Conservation (phyloP, 1,284 basidiomycete genomes). For the Cronartium ribicola region DNA sequence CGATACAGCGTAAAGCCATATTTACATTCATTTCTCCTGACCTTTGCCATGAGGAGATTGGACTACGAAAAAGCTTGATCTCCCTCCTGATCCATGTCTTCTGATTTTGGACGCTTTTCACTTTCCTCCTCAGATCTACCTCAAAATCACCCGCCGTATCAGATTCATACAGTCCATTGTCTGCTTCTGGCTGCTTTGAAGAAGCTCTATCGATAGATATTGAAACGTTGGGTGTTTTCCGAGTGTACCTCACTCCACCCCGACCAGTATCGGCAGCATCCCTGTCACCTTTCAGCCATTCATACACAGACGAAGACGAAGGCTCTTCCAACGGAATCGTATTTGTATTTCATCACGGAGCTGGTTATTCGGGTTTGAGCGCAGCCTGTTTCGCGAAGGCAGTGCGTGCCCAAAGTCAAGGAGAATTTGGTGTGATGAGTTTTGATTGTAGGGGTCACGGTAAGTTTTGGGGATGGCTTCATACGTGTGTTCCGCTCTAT, state of each 20-base stretch:
- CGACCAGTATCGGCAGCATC: neutral
- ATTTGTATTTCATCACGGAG: constrained; percentile 89
- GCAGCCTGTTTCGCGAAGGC: constrained; percentile 84
- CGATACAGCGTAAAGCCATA: neutral
- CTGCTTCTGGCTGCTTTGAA: constrained; percentile 48
- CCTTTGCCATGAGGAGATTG: neutral
- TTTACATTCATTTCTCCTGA: neutral
- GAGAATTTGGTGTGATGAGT: constrained; percentile 75
- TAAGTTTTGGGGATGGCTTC: constrained; percentile 48
- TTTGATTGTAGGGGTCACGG: constrained; percentile 87
- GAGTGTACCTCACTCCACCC: constrained; percentile 26
- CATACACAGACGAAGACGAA: neutral
- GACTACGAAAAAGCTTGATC: neutral
- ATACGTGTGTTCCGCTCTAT: neutral
- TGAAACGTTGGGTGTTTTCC: neutral
- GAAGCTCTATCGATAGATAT: constrained; percentile 50
- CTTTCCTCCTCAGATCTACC: neutral
- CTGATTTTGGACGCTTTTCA: neutral
- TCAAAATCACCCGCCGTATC: neutral
- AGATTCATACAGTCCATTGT: constrained; percentile 43
- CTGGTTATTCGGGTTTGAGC: constrained; percentile 79
- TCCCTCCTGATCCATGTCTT: neutral
- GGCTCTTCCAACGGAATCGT: constrained; percentile 55
- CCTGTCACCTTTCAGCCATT: neutral
- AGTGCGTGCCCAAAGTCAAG: constrained; percentile 61